phyloP scores from a whole-genome alignment of 768 basidiomycete species.

The Termitomyces sp. region DNA sequence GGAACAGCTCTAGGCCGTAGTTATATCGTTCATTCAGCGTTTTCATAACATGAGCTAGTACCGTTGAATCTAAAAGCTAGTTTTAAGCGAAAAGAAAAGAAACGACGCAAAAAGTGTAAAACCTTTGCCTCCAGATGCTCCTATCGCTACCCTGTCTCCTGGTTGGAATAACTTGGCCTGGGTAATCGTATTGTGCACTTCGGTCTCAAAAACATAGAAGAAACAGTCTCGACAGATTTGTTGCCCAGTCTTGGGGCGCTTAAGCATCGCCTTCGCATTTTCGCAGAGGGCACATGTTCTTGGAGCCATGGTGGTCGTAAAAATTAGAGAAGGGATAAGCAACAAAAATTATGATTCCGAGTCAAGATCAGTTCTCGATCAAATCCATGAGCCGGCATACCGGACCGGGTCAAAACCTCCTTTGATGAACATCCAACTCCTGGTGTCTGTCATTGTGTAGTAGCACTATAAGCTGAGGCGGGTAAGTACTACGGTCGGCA shows the following conservation, averaged over 20 bases:
- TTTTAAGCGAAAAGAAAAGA: not conserved
- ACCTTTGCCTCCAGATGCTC: slow-evolving; percentile 99
- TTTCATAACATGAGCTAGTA: slow-evolving; percentile 96
- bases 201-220: slow-evolving; percentile 96
- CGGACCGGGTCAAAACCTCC: not conserved
- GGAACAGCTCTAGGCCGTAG: slow-evolving; percentile 85
- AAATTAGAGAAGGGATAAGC: not conserved
- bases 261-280: slow-evolving; percentile 77
- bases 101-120: not conserved
- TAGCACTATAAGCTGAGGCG: no score
- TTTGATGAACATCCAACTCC: not conserved
- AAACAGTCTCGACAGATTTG: slow-evolving; percentile 96
- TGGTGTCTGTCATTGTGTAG: not conserved
- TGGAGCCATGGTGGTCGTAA: not conserved
- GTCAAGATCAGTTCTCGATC: not conserved
- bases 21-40: slow-evolving; percentile 89
- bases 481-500: no score
- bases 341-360: not conserved
- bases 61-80: slow-evolving; percentile 77
- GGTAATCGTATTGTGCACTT: slow-evolving; percentile 93
- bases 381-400: not conserved
- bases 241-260: slow-evolving; percentile 94
- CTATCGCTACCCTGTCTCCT: slow-evolving; percentile 93
- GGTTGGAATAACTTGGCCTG: slow-evolving; percentile 78
- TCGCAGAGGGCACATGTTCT: slow-evolving; percentile 17